Evolutionary conservation across 2,329 filamentous ascomycete species (phyloP), one percentile per base, ranked within the genome.

Genomic region (Exserohilum turcica): DNA sequence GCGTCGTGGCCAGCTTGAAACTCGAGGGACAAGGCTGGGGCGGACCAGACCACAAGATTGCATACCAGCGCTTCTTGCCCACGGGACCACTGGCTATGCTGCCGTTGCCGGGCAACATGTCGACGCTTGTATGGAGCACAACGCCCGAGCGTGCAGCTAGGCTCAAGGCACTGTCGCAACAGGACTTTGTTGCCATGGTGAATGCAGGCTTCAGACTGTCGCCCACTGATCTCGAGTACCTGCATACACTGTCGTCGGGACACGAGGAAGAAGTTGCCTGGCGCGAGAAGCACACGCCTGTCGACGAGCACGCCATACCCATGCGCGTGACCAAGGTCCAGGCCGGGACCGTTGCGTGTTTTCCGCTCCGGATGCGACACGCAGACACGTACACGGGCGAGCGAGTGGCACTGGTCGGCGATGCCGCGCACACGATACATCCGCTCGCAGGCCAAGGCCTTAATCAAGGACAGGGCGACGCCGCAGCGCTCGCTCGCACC

Each of bases 11-110:
- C 46, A 96, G 92, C 4, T 78, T 99, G 13, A 81, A 88, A 62
- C 80, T 97, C 18, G 84, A 89, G 48, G 83, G 76, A 56, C 37
- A 68, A 58, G 65, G 74, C 56, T 66, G 83, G 49, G 71, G 68
- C 28, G 67, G 66, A 8, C 52, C 59, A 36, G 71, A 77, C 39
- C 72, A 74, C 52, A 91, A 90, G 71, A 91, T 88, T 43, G 94
- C 94, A 21, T 99, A 96, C 74, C 94, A 99, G 77, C 86, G 94
- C 48, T 99, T 99, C 78, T 80, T 99, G 12, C 94, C 94, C 3
- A 91, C 90, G 0, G 94, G 94, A 0, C 94, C 94, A 0, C 86
- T 97, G 45, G 94, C 94, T 15, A 86, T 97, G 77, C 84, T 99
- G 1, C 94, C 94, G 1, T 79, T 99, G 7, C 94, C 94, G 0